Evolutionary conservation across 192 early-diverging fungal species (phyloP).

Genomic region (Backusella parvicylindrica): DNA sequence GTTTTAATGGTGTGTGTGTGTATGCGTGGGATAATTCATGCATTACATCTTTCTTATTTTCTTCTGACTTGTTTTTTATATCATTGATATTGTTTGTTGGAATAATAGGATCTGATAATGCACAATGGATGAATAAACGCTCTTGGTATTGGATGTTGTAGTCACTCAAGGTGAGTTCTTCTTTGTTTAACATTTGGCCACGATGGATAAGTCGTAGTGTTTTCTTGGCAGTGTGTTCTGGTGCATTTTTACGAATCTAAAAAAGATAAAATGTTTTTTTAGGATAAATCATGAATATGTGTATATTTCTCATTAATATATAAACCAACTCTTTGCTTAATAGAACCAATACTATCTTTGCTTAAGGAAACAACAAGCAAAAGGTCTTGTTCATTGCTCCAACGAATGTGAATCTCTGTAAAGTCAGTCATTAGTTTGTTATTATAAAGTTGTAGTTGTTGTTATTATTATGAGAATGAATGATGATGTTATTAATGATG

Average conservation of each 20-base stretch:
- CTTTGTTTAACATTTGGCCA: slow-evolving; percentile 38
- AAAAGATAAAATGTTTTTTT: not conserved
- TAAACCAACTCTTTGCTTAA: slow-evolving; percentile 39
- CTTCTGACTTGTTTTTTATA: not conserved
- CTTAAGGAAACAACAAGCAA: not conserved
- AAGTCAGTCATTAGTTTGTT: not conserved
- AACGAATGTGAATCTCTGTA: slow-evolving; percentile 33
- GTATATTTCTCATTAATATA: not conserved
- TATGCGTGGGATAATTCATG: not conserved
- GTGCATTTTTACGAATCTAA: slow-evolving; percentile 37
- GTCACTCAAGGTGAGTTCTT: slow-evolving; percentile 23
- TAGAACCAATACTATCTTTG: slow-evolving; percentile 24
- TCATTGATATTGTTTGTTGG: not conserved
- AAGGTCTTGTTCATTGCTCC: slow-evolving; percentile 30
- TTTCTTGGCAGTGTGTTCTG: slow-evolving; percentile 30
- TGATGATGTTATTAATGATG: too few relatives aligned
- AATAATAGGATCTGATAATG: slow-evolving; percentile 38
- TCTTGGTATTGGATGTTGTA: slow-evolving; percentile 19
- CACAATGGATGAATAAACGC: slow-evolving; percentile 45
- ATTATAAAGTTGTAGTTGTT: not conserved
- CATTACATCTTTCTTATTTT: not conserved
- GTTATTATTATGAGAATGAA: not conserved
- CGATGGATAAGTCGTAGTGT: slow-evolving; percentile 46
- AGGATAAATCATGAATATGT: not conserved
- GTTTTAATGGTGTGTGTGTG: not conserved